phyloP scores from a whole-genome alignment of 805 yeast species.

The Saturnispora diversa region DNA sequence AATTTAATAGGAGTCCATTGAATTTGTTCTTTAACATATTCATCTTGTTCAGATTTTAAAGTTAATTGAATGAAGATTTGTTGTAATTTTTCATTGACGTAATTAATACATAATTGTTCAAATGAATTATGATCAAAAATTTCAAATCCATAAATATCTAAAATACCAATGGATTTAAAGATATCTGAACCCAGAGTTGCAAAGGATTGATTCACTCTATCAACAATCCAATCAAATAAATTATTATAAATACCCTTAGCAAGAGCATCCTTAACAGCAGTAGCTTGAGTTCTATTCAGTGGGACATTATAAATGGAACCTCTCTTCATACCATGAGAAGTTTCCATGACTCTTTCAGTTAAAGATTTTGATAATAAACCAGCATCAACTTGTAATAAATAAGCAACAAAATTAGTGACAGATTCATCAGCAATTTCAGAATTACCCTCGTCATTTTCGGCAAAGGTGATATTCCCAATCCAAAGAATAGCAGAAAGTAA shows the following conservation, averaged over 20 bases:
- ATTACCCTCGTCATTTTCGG: conserved; percentile 81
- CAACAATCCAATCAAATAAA: conserved; percentile 94
- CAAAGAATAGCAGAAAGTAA: conserved; percentile 79
- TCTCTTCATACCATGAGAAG: conserved; percentile 79
- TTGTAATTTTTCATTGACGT: conserved; percentile 91
- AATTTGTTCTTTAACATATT: conserved; percentile 89
- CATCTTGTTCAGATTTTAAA: conserved; percentile 95
- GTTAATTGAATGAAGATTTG: conserved; percentile 95
- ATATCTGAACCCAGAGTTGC: conserved; percentile 35
- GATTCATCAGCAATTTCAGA: conserved; percentile 75
- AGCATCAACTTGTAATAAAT: conserved; percentile 73
- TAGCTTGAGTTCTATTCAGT: conserved; percentile 83
- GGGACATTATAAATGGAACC: conserved; percentile 96
- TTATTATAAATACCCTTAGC: conserved; percentile 92
- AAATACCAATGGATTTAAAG: conserved; percentile 73
- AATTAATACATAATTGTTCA: conserved; percentile 92
- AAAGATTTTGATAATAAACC: conserved; percentile 58
- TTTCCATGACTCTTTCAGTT: conserved; percentile 78
- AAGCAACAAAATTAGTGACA: conserved; percentile 93
- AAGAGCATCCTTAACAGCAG: conserved; percentile 88
- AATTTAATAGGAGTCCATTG: conserved; percentile 97
- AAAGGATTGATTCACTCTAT: conserved; percentile 76
- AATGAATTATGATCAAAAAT: conserved; percentile 92
- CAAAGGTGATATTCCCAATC: conserved; percentile 88
- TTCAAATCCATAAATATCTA: conserved; percentile 95